Conservation (phyloP, 306 rosid genomes). For the Quercus agrifolia region DNA sequence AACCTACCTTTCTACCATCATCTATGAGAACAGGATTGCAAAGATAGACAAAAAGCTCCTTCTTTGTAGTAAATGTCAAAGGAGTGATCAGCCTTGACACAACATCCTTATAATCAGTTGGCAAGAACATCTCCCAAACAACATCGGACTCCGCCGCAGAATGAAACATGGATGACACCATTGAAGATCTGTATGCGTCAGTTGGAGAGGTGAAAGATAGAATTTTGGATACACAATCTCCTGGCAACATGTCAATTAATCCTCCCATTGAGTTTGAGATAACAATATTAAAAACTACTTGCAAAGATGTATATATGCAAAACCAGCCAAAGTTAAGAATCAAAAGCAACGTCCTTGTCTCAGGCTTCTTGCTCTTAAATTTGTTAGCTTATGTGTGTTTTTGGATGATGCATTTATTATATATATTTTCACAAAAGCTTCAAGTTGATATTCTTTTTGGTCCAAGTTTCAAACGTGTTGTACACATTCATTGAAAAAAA, state of each 20-base stretch:
- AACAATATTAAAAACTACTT: background rate
- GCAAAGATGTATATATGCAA: background rate
- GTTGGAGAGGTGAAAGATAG: conserved; percentile 42
- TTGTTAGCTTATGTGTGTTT: background rate
- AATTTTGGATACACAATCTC: conserved; percentile 41
- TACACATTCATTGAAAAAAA: background rate
- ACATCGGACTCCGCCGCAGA: conserved; percentile 40
- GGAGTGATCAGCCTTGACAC: conserved; percentile 31
- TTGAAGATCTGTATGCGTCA: conserved; percentile 37
- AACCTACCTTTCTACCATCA: conserved; percentile 39
- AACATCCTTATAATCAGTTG: conserved; percentile 40
- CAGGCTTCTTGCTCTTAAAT: background rate
- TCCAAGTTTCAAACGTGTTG: background rate
- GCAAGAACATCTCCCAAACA: conserved; percentile 57
- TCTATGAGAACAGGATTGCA: conserved; percentile 44
- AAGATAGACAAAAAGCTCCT: conserved; percentile 40
- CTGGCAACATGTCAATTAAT: conserved; percentile 34
- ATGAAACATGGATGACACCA: conserved; percentile 39
- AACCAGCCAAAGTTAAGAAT: no score
- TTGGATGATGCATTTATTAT: background rate
- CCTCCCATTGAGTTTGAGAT: background rate
- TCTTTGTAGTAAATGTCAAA: conserved; percentile 33
- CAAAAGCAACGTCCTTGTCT: background rate
- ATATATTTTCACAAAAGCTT: background rate
- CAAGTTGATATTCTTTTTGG: background rate